Evolutionary conservation across 345 rosid species (phyloP).

Genomic region (Bruguiera gymnorhiza): DNA sequence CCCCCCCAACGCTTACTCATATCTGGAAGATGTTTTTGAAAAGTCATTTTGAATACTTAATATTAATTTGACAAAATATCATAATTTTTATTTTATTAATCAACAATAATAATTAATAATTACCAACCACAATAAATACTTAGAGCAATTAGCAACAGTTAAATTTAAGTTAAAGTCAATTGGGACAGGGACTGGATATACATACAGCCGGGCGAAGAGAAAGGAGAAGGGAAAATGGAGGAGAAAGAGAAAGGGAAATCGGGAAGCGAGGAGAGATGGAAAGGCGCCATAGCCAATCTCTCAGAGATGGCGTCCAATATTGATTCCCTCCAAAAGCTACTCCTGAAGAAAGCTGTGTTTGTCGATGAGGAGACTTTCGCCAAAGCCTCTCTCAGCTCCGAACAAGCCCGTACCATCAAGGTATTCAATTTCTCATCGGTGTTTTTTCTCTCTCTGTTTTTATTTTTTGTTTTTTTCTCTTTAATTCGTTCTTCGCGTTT

Average conservation of each 20-base stretch:
- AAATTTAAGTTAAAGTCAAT: too few relatives aligned
- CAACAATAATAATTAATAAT: too few relatives aligned
- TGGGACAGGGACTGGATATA: too few relatives aligned
- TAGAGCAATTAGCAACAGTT: too few relatives aligned
- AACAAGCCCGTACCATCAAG: constrained; percentile 91
- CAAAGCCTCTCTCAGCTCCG: constrained; percentile 82
- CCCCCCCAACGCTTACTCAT: too few relatives aligned
- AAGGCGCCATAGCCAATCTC: constrained; percentile 70
- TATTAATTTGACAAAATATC: too few relatives aligned
- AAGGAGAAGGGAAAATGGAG: constrained; percentile 27
- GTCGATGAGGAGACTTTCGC: constrained; percentile 85
- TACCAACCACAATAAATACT: too few relatives aligned
- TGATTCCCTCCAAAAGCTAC: constrained; percentile 81
- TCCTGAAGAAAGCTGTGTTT: constrained; percentile 85
- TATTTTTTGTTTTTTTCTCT: too few relatives aligned
- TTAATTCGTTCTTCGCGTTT: background rate
- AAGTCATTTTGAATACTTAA: too few relatives aligned
- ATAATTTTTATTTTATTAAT: too few relatives aligned
- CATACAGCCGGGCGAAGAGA: background rate
- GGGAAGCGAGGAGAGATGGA: constrained; percentile 72
- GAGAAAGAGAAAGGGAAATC: constrained; percentile 49
- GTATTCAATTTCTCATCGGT: constrained; percentile 21
- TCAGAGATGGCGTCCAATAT: constrained; percentile 82
- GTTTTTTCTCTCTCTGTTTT: background rate
- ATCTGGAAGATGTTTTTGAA: too few relatives aligned